Evolutionary conservation across 2,329 filamentous ascomycete species (phyloP).

Genomic region (Pseudopyricularia cyperi): DNA sequence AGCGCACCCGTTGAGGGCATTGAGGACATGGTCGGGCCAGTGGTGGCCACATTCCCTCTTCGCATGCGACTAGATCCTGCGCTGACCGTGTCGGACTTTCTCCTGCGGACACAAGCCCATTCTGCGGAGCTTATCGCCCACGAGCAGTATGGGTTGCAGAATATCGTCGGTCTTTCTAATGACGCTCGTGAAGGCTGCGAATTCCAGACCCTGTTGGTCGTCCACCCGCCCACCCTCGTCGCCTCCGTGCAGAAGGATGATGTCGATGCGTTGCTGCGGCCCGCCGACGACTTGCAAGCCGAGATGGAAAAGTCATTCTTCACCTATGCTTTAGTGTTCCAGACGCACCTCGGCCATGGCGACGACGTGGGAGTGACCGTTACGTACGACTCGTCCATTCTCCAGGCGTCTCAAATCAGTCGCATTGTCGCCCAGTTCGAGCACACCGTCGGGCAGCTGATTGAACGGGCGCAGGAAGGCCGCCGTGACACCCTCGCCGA

Average conservation of each 20-base stretch:
- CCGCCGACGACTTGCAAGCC: not conserved
- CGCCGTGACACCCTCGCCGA: not conserved
- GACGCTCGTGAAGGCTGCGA: slow-evolving; percentile 9
- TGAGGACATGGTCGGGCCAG: slow-evolving; percentile 8
- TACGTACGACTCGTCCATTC: not conserved
- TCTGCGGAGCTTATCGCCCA: slow-evolving; percentile 11
- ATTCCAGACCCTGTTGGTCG: slow-evolving; percentile 17
- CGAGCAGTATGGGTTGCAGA: slow-evolving; percentile 13
- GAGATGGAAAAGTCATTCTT: not conserved
- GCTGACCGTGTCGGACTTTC: not conserved
- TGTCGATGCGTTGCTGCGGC: not conserved
- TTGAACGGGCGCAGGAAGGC: not conserved
- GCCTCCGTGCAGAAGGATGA: not conserved
- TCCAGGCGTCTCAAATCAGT: not conserved
- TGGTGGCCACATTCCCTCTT: slow-evolving; percentile 24
- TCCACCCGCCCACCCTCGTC: slow-evolving; percentile 10
- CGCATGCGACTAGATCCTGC: slow-evolving; percentile 7
- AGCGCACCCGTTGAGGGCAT: slow-evolving; percentile 6
- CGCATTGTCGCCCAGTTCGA: not conserved
- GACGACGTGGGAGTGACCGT: not conserved
- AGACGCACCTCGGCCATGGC: not conserved
- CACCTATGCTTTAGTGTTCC: not conserved
- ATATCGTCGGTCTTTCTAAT: slow-evolving; percentile 8
- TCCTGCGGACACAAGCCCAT: slow-evolving; percentile 12
- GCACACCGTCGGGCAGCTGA: not conserved